Base-by-base conservation (phyloP, 2,329 filamentous ascomycete species). In the Colletotrichum caudatum region DNA sequence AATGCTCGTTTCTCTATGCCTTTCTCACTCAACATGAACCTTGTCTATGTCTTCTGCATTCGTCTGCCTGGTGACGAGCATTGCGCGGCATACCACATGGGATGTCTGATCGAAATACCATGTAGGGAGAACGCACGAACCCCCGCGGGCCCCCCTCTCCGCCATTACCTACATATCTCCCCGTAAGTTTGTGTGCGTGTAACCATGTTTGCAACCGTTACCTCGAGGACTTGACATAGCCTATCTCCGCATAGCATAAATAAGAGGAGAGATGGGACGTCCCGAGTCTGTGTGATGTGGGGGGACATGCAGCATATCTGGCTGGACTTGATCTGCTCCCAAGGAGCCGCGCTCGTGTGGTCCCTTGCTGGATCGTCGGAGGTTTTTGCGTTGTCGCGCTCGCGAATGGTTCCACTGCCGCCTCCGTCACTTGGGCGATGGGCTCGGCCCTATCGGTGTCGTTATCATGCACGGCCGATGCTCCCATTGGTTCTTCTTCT, bases 1-100 rank as follows among this genome's bases (percentile, higher is more conserved):
- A 46, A 37, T 33, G 6, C 4, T 35, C 23, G 1, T 18, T 7
- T 23, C 20, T n/a, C 20, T 41, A 4, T 41, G 6, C 11, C 14
- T 41, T 14, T 35, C 4, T 18, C 26, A 16, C 7, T 37, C 33
- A 57, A n/a, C 18, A 7, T 16, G 3, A n/a, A n/a, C 53, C 20
- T 57, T 57, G 8, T 23, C 53, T 12, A 41, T 57, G 29, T 29
- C 29, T 70, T 66, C 63, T 41, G 56, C 41, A 37, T 44, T 51
- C 61, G 48, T 20, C 35, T 35, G 39, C 48, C 48, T 48, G 33
- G 37, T 18, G 29, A 18, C 16, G 35, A 33, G 35, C 18, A 44
- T 33, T 23, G 23, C 5, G 48, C 44, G 44, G 18, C 2, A 11
- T 23, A 12, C n/a, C 9, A 5, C 20, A 39, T 14, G 48, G 26